A percentile compares a stretch with the other conserved stretches of the same genome.
Evolutionary conservation across 768 basidiomycete genomes (phyloP).

Genomic region (Amanita subjunquillea): DNA sequence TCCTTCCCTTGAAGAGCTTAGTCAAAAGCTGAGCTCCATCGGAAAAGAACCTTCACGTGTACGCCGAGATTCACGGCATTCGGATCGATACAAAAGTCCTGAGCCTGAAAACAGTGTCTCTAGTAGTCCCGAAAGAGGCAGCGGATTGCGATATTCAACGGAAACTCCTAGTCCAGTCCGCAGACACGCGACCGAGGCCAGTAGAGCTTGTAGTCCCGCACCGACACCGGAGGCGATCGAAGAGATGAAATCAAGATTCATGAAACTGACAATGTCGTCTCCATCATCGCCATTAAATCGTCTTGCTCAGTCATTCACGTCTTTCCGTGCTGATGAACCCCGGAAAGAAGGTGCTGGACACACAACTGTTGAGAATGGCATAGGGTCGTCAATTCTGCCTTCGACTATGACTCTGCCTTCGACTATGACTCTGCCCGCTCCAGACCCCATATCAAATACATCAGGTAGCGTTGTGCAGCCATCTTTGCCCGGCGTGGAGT

Average conservation of each 20-base stretch:
- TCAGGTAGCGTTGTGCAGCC: slow-evolving; percentile 41
- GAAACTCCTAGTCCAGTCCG: slow-evolving; percentile 16
- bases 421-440: slow-evolving; percentile 22
- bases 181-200: slow-evolving; percentile 10
- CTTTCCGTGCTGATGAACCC: slow-evolving; percentile 6
- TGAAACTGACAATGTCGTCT: slow-evolving; percentile 23
- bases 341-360: neutral
- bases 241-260: slow-evolving; percentile 53
- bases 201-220: slow-evolving; percentile 15
- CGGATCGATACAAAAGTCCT: slow-evolving; percentile 16
- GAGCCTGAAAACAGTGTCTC: slow-evolving; percentile 9
- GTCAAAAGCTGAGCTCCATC: slow-evolving; percentile 31
- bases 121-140: slow-evolving; percentile 1
- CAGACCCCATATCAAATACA: slow-evolving; percentile 49
- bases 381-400: neutral
- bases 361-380: neutral
- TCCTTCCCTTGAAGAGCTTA: slow-evolving; percentile 41
- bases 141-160: slow-evolving; percentile 10
- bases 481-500: slow-evolving; percentile 14
- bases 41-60: slow-evolving; percentile 19
- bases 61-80: slow-evolving; percentile 12
- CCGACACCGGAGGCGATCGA: slow-evolving; percentile 43
- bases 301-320: slow-evolving; percentile 9
- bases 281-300: slow-evolving; percentile 7
- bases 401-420: neutral